Evolutionary conservation across 768 basidiomycete genomes (phyloP).

Genomic region (Cyclocybe cylindracea): DNA sequence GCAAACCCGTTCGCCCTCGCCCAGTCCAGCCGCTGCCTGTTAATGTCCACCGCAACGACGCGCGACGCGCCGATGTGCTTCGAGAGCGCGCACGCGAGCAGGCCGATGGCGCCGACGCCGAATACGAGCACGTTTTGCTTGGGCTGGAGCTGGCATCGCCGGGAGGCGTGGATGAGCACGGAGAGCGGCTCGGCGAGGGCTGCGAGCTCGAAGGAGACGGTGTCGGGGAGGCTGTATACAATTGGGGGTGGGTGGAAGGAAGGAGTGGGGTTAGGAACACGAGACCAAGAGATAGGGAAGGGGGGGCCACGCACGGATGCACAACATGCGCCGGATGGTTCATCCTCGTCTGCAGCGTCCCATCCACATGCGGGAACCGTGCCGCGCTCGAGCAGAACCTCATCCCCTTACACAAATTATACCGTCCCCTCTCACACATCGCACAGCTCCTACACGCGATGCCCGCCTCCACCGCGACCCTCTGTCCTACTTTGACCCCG

Average conservation of each 20-base stretch:
- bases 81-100: conserved; percentile 84
- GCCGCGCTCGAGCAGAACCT: conserved; percentile 90
- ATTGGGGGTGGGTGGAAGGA: conserved; percentile 1
- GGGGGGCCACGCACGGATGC: conserved; percentile 80
- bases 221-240: conserved; percentile 65
- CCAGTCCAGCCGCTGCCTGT: conserved; percentile 77
- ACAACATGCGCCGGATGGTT: conserved; percentile 87
- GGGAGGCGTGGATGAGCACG: conserved; percentile 72
- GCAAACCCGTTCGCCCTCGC: conserved; percentile 78
- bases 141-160: conserved; percentile 38
- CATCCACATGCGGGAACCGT: conserved; percentile 91
- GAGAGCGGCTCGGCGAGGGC: conserved; percentile 94
- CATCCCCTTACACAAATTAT: conserved; percentile 92
- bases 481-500: conserved; percentile 70
- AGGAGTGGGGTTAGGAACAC: neutral
- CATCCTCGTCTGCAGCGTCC: conserved; percentile 85
- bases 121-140: conserved; percentile 84
- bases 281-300: conserved; percentile 7
- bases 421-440: conserved; percentile 73
- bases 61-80: conserved; percentile 67
- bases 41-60: conserved; percentile 85
- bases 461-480: conserved; percentile 93
- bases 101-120: conserved; percentile 92
- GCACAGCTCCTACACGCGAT: conserved; percentile 80
- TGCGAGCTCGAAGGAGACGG: conserved; percentile 75